These are phyloP conservation scores for Millerozyma acaciae DNA, from an alignment of 805 yeast genomes.

Conservation along the genomic window DNA sequence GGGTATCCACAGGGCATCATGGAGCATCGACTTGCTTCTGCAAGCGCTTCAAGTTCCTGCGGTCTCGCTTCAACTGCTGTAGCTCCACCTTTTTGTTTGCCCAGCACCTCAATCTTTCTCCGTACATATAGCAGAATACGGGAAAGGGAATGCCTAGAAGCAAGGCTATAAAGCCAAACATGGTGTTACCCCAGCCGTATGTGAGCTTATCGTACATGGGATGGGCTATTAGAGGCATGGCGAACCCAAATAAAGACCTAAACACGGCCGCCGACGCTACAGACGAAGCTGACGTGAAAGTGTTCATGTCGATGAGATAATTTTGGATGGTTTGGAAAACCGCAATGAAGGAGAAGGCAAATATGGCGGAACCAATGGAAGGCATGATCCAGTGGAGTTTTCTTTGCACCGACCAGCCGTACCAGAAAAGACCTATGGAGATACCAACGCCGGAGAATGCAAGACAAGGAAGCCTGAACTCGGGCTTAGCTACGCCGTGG, in stretches of 20 bases:
- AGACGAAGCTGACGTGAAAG: constrained; percentile 32
- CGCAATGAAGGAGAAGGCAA: constrained; percentile 34
- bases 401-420: constrained; percentile 38
- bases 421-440: constrained; percentile 36
- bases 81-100: constrained; percentile 25
- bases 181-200: constrained; percentile 41
- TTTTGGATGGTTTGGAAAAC: constrained; percentile 37
- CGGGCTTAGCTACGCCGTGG: constrained; percentile 35
- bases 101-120: constrained; percentile 33
- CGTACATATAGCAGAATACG: constrained; percentile 30
- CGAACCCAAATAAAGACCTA: constrained; percentile 35
- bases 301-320: constrained; percentile 38
- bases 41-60: constrained; percentile 15
- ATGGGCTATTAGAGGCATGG: constrained; percentile 36
- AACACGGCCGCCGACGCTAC: constrained; percentile 42
- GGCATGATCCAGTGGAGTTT: constrained; percentile 39
- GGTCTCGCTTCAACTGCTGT: constrained; percentile 20
- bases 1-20: no score
- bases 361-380: constrained; percentile 31
- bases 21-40: constrained; percentile 7
- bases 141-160: constrained; percentile 38
- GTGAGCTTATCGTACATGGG: constrained; percentile 30
- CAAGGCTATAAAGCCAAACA: constrained; percentile 33
- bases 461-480: constrained; percentile 34
- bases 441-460: constrained; percentile 28